These are phyloP conservation scores for Picea abies DNA, from an alignment of 83 land plant genomes.

Conservation along the genomic window DNA sequence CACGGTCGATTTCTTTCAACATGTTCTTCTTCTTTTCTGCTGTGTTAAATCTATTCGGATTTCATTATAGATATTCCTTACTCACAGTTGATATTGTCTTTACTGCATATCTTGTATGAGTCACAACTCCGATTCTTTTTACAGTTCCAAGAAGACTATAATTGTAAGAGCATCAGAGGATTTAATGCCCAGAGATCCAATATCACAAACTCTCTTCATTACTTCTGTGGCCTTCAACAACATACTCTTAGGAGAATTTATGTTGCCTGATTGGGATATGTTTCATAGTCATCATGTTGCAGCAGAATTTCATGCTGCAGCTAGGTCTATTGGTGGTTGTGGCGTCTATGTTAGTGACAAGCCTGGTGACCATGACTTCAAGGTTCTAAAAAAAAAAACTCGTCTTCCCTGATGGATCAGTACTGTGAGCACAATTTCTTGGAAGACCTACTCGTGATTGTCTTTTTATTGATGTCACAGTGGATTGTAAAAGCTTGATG, in stretches of 20 bases:
- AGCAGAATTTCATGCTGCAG: slow-evolving; percentile 84
- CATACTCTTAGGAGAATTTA: slow-evolving; percentile 79
- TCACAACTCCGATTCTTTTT: slow-evolving; percentile 73
- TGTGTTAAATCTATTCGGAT: too few relatives aligned
- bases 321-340: slow-evolving; percentile 87
- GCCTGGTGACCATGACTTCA: slow-evolving; percentile 73
- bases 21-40: too few relatives aligned
- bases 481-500: slow-evolving; percentile 67
- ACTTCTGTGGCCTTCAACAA: slow-evolving; percentile 81
- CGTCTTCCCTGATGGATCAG: slow-evolving; percentile 81
- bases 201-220: slow-evolving; percentile 76
- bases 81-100: too few relatives aligned
- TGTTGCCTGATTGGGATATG: slow-evolving; percentile 96
- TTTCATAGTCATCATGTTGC: slow-evolving; percentile 75
- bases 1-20: too few relatives aligned
- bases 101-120: slow-evolving; percentile 86
- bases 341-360: slow-evolving; percentile 88
- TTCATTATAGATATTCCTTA: too few relatives aligned
- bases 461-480: slow-evolving; percentile 62
- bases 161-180: slow-evolving; percentile 86
- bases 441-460: slow-evolving; percentile 83
- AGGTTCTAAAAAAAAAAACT: slow-evolving; percentile 66
- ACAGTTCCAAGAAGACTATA: slow-evolving; percentile 64
- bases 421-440: slow-evolving; percentile 67
- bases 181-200: slow-evolving; percentile 82